Evolutionary conservation across 2,329 filamentous ascomycete genomes (phyloP).

Genomic region (Drechslera avenae): DNA sequence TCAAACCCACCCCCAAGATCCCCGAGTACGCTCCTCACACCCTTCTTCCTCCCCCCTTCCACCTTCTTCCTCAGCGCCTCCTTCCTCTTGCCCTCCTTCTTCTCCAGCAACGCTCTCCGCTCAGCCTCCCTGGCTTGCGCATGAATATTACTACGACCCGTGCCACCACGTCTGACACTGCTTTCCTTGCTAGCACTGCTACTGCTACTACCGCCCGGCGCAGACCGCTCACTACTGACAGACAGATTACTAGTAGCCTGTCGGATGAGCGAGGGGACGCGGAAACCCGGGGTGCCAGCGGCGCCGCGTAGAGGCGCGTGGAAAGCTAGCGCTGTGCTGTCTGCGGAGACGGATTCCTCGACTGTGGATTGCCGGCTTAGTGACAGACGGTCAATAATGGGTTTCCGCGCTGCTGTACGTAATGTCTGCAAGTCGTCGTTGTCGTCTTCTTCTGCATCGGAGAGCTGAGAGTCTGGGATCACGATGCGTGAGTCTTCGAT

Average conservation of each 20-base stretch:
- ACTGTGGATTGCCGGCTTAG: constrained; percentile 62
- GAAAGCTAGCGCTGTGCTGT: constrained; percentile 61
- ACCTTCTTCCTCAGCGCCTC: constrained; percentile 55
- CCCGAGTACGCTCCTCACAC: constrained; percentile 42
- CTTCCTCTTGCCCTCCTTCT: constrained; percentile 57
- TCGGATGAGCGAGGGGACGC: constrained; percentile 72
- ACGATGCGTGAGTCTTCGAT: constrained; percentile 67
- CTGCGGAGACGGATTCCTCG: constrained; percentile 31
- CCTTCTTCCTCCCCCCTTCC: constrained; percentile 28
- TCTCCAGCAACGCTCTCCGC: constrained; percentile 57
- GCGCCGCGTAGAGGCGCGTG: constrained; percentile 50
- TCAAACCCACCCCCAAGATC: constrained; percentile 45
- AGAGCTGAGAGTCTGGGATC: constrained; percentile 60
- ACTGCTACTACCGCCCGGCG: constrained; percentile 21
- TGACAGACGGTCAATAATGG: constrained; percentile 74
- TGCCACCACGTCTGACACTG: constrained; percentile 55
- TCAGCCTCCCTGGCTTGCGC: constrained; percentile 65
- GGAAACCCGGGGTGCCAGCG: constrained; percentile 55
- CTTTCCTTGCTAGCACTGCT: constrained; percentile 29
- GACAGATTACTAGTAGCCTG: constrained; percentile 67
- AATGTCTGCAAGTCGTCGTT: constrained; percentile 12
- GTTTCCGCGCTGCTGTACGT: constrained; percentile 48
- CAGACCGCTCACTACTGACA: constrained; percentile 43
- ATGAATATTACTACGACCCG: constrained; percentile 65
- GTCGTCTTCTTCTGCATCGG: constrained; percentile 48